Evolutionary conservation across 495 filamentous ascomycete genomes (phyloP).

Genomic region (Durotheca rogersii): DNA sequence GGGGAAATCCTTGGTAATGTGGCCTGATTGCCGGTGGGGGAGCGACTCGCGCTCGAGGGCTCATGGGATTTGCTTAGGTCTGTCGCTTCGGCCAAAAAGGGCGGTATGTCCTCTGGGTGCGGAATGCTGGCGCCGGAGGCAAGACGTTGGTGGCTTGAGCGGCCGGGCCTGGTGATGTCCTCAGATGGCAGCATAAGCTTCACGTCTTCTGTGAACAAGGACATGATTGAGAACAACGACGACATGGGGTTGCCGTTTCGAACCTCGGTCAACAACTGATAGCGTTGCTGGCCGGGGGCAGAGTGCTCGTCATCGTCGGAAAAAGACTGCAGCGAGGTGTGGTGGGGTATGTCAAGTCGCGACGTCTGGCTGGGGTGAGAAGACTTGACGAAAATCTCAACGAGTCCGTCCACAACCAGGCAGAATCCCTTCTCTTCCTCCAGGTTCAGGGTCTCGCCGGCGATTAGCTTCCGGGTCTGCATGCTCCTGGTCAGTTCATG

Average conservation of each 20-base stretch:
- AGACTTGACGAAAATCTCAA: constrained; percentile 98
- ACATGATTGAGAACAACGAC: constrained; percentile 94
- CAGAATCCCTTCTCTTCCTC: constrained; percentile 99
- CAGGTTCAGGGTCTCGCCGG: constrained; percentile 88
- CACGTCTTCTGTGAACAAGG: constrained; percentile 93
- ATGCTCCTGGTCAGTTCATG: constrained; percentile 96
- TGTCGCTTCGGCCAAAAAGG: constrained; percentile 16
- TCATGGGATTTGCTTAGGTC: constrained; percentile 16
- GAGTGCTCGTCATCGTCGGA: constrained; percentile 65
- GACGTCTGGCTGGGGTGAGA: constrained; percentile 55
- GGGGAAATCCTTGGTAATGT: constrained; percentile 61
- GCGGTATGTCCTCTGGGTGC: constrained; percentile 44
- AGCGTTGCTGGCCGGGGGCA: constrained; percentile 63
- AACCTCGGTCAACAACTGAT: constrained; percentile 94
- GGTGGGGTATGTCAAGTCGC: constrained; percentile 24
- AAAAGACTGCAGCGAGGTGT: constrained; percentile 41
- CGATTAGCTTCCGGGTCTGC: constrained; percentile 95
- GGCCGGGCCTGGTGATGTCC: constrained; percentile 15
- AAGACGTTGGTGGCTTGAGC: constrained; percentile 33
- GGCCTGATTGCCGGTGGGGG: constrained; percentile 19
- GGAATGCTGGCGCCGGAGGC: constrained; percentile 49
- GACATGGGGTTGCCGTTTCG: constrained; percentile 99
- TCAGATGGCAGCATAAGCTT: constrained; percentile 56
- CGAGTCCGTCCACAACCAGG: constrained; percentile 91
- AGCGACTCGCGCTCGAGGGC: constrained; percentile 20